These are phyloP conservation scores for Thyridium curvatum DNA, from an alignment of 2,329 filamentous ascomycete species.

Conservation along the genomic window DNA sequence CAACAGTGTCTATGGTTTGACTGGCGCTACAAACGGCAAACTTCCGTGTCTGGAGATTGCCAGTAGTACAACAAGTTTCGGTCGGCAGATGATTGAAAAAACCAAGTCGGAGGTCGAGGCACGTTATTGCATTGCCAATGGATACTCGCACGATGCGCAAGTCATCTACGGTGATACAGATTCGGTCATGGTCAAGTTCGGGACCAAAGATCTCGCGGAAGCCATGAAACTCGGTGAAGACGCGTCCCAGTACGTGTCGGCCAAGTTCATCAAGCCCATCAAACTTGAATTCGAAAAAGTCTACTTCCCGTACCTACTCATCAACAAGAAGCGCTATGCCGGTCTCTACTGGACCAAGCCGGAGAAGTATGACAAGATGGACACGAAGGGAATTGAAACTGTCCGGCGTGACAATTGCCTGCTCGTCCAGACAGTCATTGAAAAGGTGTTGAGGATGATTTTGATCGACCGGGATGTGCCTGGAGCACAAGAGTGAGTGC, in stretches of 20 bases:
- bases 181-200: constrained; percentile 99
- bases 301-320: constrained; percentile 94
- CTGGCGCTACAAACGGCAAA: constrained; percentile 92
- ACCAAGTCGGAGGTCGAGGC: constrained; percentile 94
- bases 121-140: constrained; percentile 86
- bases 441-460: constrained; percentile 92
- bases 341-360: constrained; percentile 96
- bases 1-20: constrained; percentile 96
- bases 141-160: constrained; percentile 88
- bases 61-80: constrained; percentile 94
- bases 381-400: constrained; percentile 98
- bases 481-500: constrained; percentile 82
- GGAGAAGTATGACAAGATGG: constrained; percentile 98
- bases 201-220: constrained; percentile 76
- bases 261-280: constrained; percentile 93
- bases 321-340: constrained; percentile 99
- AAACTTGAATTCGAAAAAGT: constrained; percentile 99
- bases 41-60: constrained; percentile 92
- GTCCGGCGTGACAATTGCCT: constrained; percentile 95
- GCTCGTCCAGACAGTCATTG: constrained; percentile 93
- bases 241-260: constrained; percentile 80
- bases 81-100: constrained; percentile 97
- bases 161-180: constrained; percentile 99
- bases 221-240: constrained; percentile 96
- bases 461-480: constrained; percentile 87